Evolutionary conservation across 2,329 filamentous ascomycete species (phyloP).

Genomic region (Beauveria varroae): DNA sequence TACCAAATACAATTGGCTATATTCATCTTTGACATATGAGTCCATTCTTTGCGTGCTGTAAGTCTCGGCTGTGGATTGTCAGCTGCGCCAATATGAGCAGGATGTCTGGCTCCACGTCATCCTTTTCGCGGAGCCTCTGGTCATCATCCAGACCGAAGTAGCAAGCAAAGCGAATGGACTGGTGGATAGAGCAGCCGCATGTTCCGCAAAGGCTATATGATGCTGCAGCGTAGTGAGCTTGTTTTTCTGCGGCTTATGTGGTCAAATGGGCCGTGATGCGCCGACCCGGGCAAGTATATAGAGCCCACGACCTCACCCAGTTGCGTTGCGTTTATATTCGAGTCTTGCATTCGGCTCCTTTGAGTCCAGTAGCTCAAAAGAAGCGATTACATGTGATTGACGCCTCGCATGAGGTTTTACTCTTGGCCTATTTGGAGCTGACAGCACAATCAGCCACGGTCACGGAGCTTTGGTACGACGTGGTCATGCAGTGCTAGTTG

Average conservation of each 20-base stretch:
- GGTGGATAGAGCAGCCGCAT: not conserved
- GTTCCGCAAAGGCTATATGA: not conserved
- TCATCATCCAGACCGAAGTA: not conserved
- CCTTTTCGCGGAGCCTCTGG: not conserved
- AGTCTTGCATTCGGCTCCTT: not conserved
- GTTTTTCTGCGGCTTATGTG: not conserved
- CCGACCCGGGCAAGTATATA: not conserved
- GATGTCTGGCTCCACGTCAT: constrained; percentile 3
- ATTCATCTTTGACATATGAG: not conserved
- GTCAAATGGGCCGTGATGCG: not conserved
- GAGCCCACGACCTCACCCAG: not conserved
- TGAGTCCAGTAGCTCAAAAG: not conserved
- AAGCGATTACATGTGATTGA: not conserved
- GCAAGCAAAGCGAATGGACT: not conserved
- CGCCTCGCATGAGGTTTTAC: not conserved
- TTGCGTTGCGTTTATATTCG: not conserved
- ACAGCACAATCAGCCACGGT: too few species aligned
- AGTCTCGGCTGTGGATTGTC: not conserved
- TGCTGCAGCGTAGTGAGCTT: not conserved
- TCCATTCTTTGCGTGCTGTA: not conserved
- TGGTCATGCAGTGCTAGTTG: too few species aligned
- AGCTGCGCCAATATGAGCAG: not conserved
- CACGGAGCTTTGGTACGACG: too few species aligned
- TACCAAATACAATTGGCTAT: constrained; percentile 1
- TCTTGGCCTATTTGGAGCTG: not conserved